phyloP scores from a whole-genome alignment of 83 land plant genomes.

The Picea abies region DNA sequence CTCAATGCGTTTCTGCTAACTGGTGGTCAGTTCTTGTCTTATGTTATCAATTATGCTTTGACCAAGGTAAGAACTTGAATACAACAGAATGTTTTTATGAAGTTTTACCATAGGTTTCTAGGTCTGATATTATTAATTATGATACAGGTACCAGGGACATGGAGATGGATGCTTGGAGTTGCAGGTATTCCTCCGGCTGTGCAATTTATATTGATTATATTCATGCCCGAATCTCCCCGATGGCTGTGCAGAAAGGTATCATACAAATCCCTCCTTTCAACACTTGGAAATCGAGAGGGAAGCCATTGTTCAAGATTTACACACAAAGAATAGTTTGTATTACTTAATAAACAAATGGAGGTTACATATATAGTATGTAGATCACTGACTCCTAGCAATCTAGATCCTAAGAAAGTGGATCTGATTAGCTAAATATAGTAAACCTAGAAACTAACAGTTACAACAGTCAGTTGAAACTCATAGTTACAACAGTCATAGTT shows the following conservation, averaged over 20 bases:
- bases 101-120: neutral
- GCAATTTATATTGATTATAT: slow-evolving; percentile 53
- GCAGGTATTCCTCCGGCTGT: slow-evolving; percentile 71
- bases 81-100: neutral
- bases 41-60: slow-evolving; percentile 72
- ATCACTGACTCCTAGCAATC: no score
- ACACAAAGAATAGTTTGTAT: no score
- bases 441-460: no score
- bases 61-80: slow-evolving; percentile 41
- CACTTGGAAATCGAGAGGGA: no score
- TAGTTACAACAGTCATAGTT: no score
- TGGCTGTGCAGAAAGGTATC: slow-evolving; percentile 66
- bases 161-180: slow-evolving; percentile 92
- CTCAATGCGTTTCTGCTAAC: slow-evolving; percentile 74
- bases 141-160: slow-evolving; percentile 72
- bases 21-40: slow-evolving; percentile 72
- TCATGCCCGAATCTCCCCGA: slow-evolving; percentile 83
- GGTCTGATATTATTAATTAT: neutral
- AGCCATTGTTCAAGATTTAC: no score
- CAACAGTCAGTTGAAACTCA: no score
- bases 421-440: no score
- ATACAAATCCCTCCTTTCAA: neutral
- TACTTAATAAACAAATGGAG: no score
- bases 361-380: no score
- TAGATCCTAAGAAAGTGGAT: no score